phyloP scores from a whole-genome alignment of 2,329 filamentous ascomycete genomes.

The Penicillium sp. region DNA sequence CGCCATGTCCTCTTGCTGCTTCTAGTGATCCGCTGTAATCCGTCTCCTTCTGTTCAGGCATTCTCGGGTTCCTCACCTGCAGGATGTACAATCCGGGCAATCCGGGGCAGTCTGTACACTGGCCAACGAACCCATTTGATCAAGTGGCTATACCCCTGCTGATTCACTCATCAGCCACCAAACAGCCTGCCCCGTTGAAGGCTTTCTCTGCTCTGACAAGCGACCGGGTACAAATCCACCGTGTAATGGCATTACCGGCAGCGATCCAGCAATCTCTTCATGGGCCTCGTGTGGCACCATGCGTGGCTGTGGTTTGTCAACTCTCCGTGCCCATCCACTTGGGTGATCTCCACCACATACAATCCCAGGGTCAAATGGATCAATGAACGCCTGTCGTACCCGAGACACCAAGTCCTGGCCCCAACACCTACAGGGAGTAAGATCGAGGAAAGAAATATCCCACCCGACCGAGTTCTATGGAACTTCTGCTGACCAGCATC shows the following conservation, averaged over 20 bases:
- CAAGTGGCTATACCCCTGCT: neutral
- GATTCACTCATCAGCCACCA: neutral
- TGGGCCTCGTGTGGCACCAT: slow-evolving; percentile 12
- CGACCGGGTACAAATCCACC: neutral
- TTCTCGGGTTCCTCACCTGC: neutral
- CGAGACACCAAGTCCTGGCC: neutral
- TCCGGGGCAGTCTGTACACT: neutral
- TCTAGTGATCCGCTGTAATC: neutral
- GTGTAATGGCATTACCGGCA: neutral
- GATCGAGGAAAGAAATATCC: neutral
- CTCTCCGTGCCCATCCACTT: slow-evolving; percentile 1
- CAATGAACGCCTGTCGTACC: neutral
- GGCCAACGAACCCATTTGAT: neutral
- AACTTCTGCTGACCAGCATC: neutral
- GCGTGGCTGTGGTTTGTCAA: slow-evolving; percentile 16
- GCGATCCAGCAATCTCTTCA: slow-evolving; percentile 1
- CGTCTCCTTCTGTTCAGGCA: neutral
- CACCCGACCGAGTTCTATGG: neutral
- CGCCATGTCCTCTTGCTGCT: slow-evolving; percentile 5
- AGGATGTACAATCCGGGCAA: neutral
- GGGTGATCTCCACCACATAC: slow-evolving; percentile 8
- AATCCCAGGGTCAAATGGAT: slow-evolving; percentile 2
- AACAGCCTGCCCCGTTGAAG: neutral
- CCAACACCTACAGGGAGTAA: neutral
- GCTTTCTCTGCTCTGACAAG: neutral